Conservation (phyloP, 2,329 filamentous ascomycete genomes). For the Colletotrichum destructivum region DNA sequence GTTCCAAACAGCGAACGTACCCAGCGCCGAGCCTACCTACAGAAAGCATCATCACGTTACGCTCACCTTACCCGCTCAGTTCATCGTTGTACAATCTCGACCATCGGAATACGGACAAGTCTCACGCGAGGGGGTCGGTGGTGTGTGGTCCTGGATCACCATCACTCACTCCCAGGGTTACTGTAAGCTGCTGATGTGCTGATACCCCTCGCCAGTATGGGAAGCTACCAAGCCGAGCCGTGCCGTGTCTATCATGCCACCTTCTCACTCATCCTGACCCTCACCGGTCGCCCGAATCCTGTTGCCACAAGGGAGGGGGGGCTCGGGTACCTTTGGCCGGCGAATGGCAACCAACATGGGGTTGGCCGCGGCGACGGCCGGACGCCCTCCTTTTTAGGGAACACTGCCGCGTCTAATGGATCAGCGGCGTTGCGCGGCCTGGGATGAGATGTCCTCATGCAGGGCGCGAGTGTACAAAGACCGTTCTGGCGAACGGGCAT, state of each 20-base stretch:
- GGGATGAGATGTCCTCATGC: constrained; percentile 24
- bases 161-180: not conserved
- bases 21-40: not conserved
- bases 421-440: constrained; percentile 10
- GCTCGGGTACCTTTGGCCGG: not conserved
- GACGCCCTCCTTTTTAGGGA: constrained; percentile 8
- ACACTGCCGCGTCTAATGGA: constrained; percentile 23
- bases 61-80: constrained; percentile 24
- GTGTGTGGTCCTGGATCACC: no score
- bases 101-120: not conserved
- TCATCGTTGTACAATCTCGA: constrained; percentile 25
- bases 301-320: constrained; percentile 10
- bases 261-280: not conserved
- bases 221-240: constrained; percentile 29
- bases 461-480: not conserved
- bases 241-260: constrained; percentile 34
- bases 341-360: constrained; percentile 7
- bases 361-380: constrained; percentile 11
- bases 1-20: not conserved
- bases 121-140: not conserved
- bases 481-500: not conserved
- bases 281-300: constrained; percentile 37
- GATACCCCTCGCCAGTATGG: not conserved
- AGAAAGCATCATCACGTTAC: constrained; percentile 19
- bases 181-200: not conserved